Percentiles rank a stretch among this genome's conserved stretches.
Conservation (phyloP, 176 grass and related monocot genomes). For the Juncus effusus region DNA sequence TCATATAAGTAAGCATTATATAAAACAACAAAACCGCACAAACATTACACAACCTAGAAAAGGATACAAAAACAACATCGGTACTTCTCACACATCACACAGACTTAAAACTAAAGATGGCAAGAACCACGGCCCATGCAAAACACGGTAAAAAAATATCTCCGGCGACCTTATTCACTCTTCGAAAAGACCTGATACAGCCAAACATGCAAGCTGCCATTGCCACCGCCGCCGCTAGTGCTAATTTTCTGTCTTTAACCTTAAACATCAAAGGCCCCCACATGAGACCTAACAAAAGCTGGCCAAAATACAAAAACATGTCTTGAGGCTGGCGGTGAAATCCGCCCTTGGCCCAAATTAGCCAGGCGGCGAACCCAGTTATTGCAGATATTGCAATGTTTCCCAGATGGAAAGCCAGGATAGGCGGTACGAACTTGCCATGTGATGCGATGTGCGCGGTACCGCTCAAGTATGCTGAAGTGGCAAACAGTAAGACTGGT, state of each 20-base stretch:
- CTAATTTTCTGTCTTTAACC: constrained; percentile 9
- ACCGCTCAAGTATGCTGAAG: constrained; percentile 13
- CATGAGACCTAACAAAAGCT: constrained; percentile 22
- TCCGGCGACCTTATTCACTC: constrained; percentile 47
- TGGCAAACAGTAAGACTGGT: constrained; percentile 20
- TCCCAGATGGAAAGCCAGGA: constrained; percentile 43
- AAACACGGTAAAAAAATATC: constrained; percentile 63
- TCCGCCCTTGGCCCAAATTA: constrained; percentile 77
- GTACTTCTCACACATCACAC: constrained; percentile 11
- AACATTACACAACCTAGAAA: no score
- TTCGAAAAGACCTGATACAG: constrained; percentile 41
- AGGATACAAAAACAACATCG: no score
- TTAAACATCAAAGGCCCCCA: constrained; percentile 56
- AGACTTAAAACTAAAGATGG: constrained; percentile 58
- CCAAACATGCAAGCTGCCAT: constrained; percentile 26
- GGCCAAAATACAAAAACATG: constrained; percentile 40
- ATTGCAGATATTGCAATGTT: constrained; percentile 49
- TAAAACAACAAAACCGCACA: no score
- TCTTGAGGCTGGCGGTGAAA: constrained; percentile 48
- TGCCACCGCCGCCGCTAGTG: constrained; percentile 31
- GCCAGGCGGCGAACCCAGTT: constrained; percentile 66
- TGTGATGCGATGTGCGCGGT: background rate
- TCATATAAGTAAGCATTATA: no score
- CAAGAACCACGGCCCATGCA: constrained; percentile 63
- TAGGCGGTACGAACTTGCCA: background rate